These are phyloP conservation scores for Lentinula detonsa DNA, from an alignment of 768 basidiomycete species.

Conservation along the genomic window DNA sequence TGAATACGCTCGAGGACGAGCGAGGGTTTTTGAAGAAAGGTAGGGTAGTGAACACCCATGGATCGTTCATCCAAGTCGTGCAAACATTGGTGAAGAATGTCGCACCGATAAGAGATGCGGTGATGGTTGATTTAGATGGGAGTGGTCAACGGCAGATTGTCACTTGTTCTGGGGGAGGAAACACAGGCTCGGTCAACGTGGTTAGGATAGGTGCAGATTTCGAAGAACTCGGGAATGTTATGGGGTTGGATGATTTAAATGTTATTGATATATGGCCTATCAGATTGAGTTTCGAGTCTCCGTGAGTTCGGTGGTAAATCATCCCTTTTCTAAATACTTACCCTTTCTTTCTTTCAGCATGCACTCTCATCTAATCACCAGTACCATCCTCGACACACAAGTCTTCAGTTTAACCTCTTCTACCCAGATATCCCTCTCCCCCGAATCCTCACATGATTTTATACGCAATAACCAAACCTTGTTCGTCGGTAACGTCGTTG, in stretches of 20 bases:
- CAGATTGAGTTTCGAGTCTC: slow-evolving; percentile 36
- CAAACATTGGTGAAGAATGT: slow-evolving; percentile 70
- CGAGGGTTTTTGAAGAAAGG: slow-evolving; percentile 24
- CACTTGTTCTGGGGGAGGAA: slow-evolving; percentile 79
- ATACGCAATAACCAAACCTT: slow-evolving; percentile 49
- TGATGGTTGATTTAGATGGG: slow-evolving; percentile 66
- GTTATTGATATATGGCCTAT: slow-evolving; percentile 63
- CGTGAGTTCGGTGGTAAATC: slow-evolving; percentile 30
- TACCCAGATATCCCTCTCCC: slow-evolving; percentile 30
- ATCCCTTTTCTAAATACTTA: neutral
- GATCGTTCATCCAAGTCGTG: slow-evolving; percentile 55
- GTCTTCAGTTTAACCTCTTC: slow-evolving; percentile 46
- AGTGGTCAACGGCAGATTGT: slow-evolving; percentile 79
- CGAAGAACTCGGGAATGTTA: slow-evolving; percentile 51
- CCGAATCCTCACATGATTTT: slow-evolving; percentile 34
- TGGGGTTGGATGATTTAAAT: slow-evolving; percentile 38
- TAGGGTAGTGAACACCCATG: slow-evolving; percentile 42
- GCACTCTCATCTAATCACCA: slow-evolving; percentile 54
- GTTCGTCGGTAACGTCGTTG: slow-evolving; percentile 52
- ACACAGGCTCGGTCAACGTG: slow-evolving; percentile 69
- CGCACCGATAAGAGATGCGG: slow-evolving; percentile 78
- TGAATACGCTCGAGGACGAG: slow-evolving; percentile 14
- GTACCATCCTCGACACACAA: slow-evolving; percentile 49
- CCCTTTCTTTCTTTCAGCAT: neutral
- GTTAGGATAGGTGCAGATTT: slow-evolving; percentile 82